Evolutionary conservation across 2,329 filamentous ascomycete species (phyloP), one percentile per base, ranked within the genome.

Genomic region (Fusarium tupiense): DNA sequence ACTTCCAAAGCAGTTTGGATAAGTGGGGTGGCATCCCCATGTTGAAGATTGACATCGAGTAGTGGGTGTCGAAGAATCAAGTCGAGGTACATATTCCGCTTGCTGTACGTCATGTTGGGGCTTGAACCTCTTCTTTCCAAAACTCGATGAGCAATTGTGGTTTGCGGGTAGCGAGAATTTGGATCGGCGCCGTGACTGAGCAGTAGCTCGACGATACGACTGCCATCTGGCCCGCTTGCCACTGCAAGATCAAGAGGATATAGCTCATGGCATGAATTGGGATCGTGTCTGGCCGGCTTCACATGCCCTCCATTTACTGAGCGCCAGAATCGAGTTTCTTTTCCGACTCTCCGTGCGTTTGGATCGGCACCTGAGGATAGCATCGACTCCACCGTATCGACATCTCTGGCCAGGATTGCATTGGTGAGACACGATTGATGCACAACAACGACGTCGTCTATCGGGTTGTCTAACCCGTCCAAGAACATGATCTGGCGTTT

Each of bases 51-150:
- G 17, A 53, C 12, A 22, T 37, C 13, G 4, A 38, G n/a, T 16
- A 53, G n/a, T 17, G 50, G 50, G n/a, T 26, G 50, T 5, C n/a
- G 17, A 26, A 53, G 50, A 6, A 37, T 22, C 6, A 26, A 26
- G 9, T 53, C 50, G 4, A 53, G 50, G 10, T 22, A 38, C 17
- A 6, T 0, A 26, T 26, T 38, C 33, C 50, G 33, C 8, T 24
- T 16, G 0, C 31, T 20, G 4, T 16, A 14, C 1, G 0, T 1
- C 12, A 1, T 22, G 8, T 2, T 26, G 4, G 13, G 50, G 3
- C 0, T 1, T 20, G 12, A 0, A 3, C 17, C n/a, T 22, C 19
- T 37, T 22, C 50, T 37, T 26, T 53, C 17, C 19, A 53, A 22
- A 6, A 53, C 9, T 6, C 33, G 50, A 26, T 53, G 50, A 16